Percentiles rank a stretch among this genome's conserved stretches.
Evolutionary conservation across 163 green algal species (phyloP).

Genomic region (Coccomyxa subellipsoidea): DNA sequence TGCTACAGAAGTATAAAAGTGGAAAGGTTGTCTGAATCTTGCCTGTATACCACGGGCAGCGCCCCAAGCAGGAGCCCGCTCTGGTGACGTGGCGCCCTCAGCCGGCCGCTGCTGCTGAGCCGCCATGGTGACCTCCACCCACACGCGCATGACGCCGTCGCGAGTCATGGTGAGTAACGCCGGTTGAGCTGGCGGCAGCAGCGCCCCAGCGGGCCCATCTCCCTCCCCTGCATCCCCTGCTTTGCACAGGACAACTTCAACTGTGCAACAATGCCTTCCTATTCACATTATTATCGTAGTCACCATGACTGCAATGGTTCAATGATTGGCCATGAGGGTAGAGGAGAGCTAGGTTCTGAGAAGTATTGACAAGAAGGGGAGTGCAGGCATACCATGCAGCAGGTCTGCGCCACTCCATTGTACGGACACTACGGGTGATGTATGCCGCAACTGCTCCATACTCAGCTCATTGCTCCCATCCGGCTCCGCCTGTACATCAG

Average conservation of each 20-base stretch:
- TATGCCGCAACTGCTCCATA: slow-evolving; percentile 31
- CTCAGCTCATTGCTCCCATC: background rate
- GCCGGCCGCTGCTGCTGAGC: background rate
- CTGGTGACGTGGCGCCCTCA: background rate
- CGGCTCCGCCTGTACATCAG: background rate
- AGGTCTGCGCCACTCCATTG: slow-evolving; percentile 33
- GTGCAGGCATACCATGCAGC: slow-evolving; percentile 10
- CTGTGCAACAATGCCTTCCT: no score
- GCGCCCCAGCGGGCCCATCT: background rate
- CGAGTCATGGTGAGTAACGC: slow-evolving; percentile 60
- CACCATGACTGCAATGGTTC: no score
- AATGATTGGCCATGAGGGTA: no score
- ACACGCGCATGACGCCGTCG: slow-evolving; percentile 64
- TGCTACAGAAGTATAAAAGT: no score
- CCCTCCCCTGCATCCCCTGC: background rate
- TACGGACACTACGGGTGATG: slow-evolving; percentile 14
- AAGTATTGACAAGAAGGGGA: background rate
- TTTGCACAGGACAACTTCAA: background rate
- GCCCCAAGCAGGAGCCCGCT: background rate
- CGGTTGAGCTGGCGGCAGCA: slow-evolving; percentile 23
- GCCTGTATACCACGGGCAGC: background rate
- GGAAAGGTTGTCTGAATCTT: no score
- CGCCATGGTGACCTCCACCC: slow-evolving; percentile 56
- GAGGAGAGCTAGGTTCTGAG: background rate
- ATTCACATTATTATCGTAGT: no score